phyloP scores from a whole-genome alignment of 805 yeast genomes.

The Candida insectorum region DNA sequence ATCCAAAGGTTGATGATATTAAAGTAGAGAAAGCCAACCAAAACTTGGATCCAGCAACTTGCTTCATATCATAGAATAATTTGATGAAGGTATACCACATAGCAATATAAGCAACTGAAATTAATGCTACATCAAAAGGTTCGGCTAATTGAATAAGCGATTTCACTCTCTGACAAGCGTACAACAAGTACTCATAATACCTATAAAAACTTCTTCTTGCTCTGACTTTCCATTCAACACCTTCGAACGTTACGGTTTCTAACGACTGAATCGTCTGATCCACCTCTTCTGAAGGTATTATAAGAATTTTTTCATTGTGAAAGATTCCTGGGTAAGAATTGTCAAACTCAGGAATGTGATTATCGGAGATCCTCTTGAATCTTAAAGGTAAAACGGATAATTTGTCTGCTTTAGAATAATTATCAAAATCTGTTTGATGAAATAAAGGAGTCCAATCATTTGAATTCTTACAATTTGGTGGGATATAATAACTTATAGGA shows the following conservation, averaged over 20 bases:
- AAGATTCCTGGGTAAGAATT: conserved; percentile 37
- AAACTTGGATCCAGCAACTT: conserved; percentile 77
- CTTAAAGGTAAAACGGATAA: conserved; percentile 53
- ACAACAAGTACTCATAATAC: conserved; percentile 49
- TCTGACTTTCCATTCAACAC: conserved; percentile 60
- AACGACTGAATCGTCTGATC: conserved; percentile 20
- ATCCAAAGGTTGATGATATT: conserved; percentile 76
- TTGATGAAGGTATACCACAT: conserved; percentile 81
- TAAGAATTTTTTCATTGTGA: conserved; percentile 41
- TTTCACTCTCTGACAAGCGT: conserved; percentile 37
- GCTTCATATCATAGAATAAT: conserved; percentile 72
- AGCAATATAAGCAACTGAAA: conserved; percentile 77
- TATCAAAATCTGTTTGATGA: conserved; percentile 32
- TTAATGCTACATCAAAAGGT: conserved; percentile 76
- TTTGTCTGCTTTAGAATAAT: conserved; percentile 42
- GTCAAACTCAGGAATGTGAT: conserved; percentile 40
- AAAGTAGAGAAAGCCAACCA: conserved; percentile 84
- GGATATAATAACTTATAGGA: conserved; percentile 28
- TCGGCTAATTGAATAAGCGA: conserved; percentile 68
- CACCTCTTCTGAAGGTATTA: conserved; percentile 28
- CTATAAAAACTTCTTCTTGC: conserved; percentile 54
- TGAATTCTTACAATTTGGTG: conserved; percentile 31
- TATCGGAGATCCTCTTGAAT: conserved; percentile 46
- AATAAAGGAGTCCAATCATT: conserved; percentile 48
- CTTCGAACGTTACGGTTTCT: conserved; percentile 31